These are phyloP conservation scores for Russula lepida DNA, from an alignment of 768 basidiomycete species.

Conservation along the genomic window DNA sequence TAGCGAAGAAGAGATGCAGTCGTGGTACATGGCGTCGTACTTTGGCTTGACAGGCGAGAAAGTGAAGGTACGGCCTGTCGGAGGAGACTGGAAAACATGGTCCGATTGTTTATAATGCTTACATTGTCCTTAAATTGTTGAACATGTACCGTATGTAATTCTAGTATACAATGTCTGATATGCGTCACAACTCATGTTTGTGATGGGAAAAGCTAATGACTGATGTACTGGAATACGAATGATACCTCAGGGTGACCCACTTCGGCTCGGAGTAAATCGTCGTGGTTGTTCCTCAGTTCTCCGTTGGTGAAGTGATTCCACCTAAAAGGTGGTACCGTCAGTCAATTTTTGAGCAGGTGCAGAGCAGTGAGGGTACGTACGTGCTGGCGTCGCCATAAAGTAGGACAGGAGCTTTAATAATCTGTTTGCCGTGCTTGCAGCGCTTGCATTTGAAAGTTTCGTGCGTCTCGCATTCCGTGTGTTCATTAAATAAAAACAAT, in stretches of 20 bases:
- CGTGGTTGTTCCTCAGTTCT: constrained; percentile 86
- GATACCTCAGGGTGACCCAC: constrained; percentile 77
- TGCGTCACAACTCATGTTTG: constrained; percentile 8
- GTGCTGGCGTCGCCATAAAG: constrained; percentile 97
- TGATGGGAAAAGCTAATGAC: constrained; percentile 44
- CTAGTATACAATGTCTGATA: constrained; percentile 13
- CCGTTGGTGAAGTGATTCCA: constrained; percentile 97
- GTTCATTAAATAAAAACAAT: constrained; percentile 84
- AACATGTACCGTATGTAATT: constrained; percentile 3
- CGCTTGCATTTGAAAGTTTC: constrained; percentile 97
- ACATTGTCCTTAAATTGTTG: not conserved
- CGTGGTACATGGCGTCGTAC: constrained; percentile 74
- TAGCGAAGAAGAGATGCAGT: constrained; percentile 65
- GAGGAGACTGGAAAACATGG: constrained; percentile 71
- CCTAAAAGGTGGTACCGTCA: constrained; percentile 36
- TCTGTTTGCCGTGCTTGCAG: constrained; percentile 80
- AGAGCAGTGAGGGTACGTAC: constrained; percentile 42
- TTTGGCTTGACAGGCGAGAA: constrained; percentile 75
- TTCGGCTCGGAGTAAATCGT: constrained; percentile 90
- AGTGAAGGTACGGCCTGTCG: constrained; percentile 58
- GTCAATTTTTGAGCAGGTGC: not conserved
- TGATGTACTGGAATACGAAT: constrained; percentile 94
- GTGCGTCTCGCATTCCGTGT: constrained; percentile 87
- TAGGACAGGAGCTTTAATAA: constrained; percentile 73
- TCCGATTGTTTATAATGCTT: constrained; percentile 37